phyloP scores from a whole-genome alignment of 2,329 filamentous ascomycete genomes.

The Exophiala calicioides region DNA sequence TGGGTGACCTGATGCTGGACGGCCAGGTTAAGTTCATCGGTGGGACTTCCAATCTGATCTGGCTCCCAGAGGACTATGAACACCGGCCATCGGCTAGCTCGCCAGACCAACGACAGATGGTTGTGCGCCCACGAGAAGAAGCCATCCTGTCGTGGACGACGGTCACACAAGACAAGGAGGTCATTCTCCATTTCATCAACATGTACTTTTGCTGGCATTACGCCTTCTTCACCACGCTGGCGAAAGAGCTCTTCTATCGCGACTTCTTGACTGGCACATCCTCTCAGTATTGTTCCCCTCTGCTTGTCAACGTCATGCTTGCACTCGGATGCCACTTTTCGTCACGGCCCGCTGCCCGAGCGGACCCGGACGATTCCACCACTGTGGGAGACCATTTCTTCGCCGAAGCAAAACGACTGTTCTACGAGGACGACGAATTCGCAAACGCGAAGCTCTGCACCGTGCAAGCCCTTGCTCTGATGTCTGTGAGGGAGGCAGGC shows the following conservation, averaged over 20 bases:
- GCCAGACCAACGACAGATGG: slow-evolving; percentile 21
- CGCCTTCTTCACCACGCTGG: slow-evolving; percentile 88
- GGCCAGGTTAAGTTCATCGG: slow-evolving; percentile 89
- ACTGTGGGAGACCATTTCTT: slow-evolving; percentile 97
- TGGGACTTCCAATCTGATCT: slow-evolving; percentile 90
- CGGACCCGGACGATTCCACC: slow-evolving; percentile 69
- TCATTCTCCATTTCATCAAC: slow-evolving; percentile 84
- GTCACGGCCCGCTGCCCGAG: slow-evolving; percentile 69
- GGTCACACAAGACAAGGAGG: slow-evolving; percentile 74
- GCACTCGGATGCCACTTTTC: slow-evolving; percentile 94
- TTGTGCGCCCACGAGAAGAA: slow-evolving; percentile 59
- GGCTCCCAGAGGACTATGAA: slow-evolving; percentile 60
- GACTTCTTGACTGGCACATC: slow-evolving; percentile 74
- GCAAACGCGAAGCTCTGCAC: slow-evolving; percentile 85
- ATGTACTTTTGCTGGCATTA: slow-evolving; percentile 99
- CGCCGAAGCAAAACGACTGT: slow-evolving; percentile 83
- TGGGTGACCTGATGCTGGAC: slow-evolving; percentile 86
- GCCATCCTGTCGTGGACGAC: slow-evolving; percentile 83
- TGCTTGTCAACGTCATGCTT: slow-evolving; percentile 92
- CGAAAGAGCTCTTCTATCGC: slow-evolving; percentile 80
- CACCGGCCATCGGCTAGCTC: slow-evolving; percentile 29
- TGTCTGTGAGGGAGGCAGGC: slow-evolving; percentile 95
- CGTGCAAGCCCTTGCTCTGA: slow-evolving; percentile 87
- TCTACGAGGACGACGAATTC: slow-evolving; percentile 89
- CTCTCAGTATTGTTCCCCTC: slow-evolving; percentile 79